Evolutionary conservation across 352 stramenopile genomes (phyloP).

Genomic region (Phytophthora citricola): DNA sequence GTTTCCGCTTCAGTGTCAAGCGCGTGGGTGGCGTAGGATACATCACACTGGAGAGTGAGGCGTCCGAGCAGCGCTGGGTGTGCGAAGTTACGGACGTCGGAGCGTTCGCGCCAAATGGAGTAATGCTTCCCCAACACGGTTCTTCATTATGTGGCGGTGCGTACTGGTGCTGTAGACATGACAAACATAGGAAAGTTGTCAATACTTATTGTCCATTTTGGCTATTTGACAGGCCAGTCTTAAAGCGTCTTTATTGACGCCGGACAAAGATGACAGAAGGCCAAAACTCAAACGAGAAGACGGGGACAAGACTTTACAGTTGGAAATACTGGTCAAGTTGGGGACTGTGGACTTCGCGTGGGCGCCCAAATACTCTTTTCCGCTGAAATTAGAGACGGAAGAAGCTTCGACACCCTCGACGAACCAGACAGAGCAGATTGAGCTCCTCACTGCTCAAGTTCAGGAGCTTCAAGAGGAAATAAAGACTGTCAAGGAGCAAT

Average conservation of each 20-base stretch:
- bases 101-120: constrained; percentile 8
- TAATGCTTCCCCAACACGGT: constrained; percentile 23
- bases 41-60: constrained; percentile 16
- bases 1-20: constrained; percentile 25
- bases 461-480: constrained; percentile 37
- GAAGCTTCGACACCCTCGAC: not conserved
- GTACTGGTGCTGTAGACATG: not conserved
- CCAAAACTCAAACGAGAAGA: constrained; percentile 11
- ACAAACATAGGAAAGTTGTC: not conserved
- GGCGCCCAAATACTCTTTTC: constrained; percentile 24
- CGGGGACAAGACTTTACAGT: constrained; percentile 9
- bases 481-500: constrained; percentile 28
- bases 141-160: constrained; percentile 27
- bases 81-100: constrained; percentile 20
- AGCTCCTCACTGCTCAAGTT: constrained; percentile 19
- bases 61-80: constrained; percentile 16
- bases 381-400: constrained; percentile 9
- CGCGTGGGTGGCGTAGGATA: constrained; percentile 3
- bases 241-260: constrained; percentile 9
- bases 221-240: constrained; percentile 17
- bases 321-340: constrained; percentile 25
- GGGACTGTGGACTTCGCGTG: constrained; percentile 12
- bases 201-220: not conserved
- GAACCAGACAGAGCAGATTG: constrained; percentile 1
- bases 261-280: not conserved